Evolutionary conservation across 257 asterid genomes (phyloP).

Genomic region (Gentiana macrophylla): DNA sequence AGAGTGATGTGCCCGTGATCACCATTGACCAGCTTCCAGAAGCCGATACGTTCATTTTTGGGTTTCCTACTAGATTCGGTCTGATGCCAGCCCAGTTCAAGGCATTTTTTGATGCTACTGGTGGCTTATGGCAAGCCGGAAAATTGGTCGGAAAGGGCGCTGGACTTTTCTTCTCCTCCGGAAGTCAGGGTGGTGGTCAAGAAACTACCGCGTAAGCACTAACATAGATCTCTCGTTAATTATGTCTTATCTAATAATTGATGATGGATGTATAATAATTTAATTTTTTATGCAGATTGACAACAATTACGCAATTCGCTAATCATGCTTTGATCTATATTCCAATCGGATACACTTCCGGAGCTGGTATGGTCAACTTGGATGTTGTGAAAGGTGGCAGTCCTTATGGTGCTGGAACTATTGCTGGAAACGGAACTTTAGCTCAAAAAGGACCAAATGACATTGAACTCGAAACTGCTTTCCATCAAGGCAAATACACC

Average conservation of each 20-base stretch:
- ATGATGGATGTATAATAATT: too few species aligned
- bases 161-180: background rate
- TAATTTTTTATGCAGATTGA: background rate
- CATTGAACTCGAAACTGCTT: conserved; percentile 18
- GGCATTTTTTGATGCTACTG: conserved; percentile 3
- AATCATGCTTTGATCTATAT: conserved; percentile 4
- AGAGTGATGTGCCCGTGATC: background rate
- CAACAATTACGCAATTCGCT: conserved; percentile 1
- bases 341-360: conserved; percentile 5
- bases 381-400: conserved; percentile 28
- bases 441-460: conserved; percentile 27
- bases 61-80: background rate
- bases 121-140: background rate
- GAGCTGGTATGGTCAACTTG: conserved; percentile 14
- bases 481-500: conserved; percentile 26
- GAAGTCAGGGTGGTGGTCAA: conserved; percentile 1
- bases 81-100: conserved; percentile 3
- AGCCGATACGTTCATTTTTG: conserved; percentile 1
- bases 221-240: too few species aligned
- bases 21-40: background rate
- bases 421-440: conserved; percentile 14
- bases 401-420: conserved; percentile 22
- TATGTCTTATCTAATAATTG: too few species aligned
- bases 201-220: background rate
- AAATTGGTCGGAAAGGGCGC: background rate